Conservation (phyloP, 129 eudicot genomes). For the Smallanthus sonchifolius region DNA sequence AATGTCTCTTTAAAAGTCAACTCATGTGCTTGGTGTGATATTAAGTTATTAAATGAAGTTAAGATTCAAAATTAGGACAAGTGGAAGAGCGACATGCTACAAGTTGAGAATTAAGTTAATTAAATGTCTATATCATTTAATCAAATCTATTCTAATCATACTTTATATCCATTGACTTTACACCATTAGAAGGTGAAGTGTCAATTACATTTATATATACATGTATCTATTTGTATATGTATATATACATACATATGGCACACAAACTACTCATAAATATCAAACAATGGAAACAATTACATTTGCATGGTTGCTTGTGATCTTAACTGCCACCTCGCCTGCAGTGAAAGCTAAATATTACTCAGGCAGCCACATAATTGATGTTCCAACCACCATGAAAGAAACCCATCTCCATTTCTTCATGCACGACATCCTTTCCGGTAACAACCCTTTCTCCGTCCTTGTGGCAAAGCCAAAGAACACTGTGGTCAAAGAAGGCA, state of each 20-base stretch:
- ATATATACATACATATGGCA: background rate
- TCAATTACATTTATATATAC: background rate
- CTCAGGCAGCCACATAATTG: conserved; percentile 15
- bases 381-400: conserved; percentile 19
- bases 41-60: no score
- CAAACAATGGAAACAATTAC: background rate
- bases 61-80: no score
- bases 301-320: conserved; percentile 9
- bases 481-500: conserved; percentile 9
- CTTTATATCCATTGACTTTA: background rate
- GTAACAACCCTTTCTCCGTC: conserved; percentile 28
- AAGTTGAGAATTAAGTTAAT: no score
- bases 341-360: conserved; percentile 18
- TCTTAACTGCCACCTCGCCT: conserved; percentile 10
- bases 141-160: background rate
- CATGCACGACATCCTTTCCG: conserved; percentile 35
- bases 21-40: background rate
- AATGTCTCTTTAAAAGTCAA: background rate
- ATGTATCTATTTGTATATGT: background rate
- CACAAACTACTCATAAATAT: background rate
- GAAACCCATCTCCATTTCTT: conserved; percentile 39
- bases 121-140: no score
- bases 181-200: background rate
- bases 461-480: conserved; percentile 27
- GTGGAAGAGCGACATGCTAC: no score